Evolutionary conservation across 2,329 filamentous ascomycete species (phyloP).

Genomic region (Fusarium armeniacum): DNA sequence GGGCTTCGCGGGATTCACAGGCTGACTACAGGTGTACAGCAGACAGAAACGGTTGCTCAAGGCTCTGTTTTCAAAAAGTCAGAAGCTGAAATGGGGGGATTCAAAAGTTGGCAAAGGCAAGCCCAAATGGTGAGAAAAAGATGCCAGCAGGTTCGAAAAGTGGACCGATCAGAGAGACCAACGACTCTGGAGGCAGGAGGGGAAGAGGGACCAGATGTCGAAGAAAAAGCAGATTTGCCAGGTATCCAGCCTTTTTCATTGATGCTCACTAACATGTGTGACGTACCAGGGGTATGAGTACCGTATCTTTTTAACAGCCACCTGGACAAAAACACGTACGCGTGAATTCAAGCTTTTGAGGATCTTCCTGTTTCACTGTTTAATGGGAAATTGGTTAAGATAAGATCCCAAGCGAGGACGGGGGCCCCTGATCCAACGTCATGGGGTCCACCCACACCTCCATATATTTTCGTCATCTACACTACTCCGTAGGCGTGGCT

Average conservation of each 20-base stretch:
- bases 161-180: slow-evolving; percentile 31
- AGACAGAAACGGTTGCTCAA: slow-evolving; percentile 9
- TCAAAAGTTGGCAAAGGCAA: slow-evolving; percentile 29
- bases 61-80: not conserved
- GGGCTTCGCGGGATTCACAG: not conserved
- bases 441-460: slow-evolving; percentile 34
- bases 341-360: slow-evolving; percentile 3
- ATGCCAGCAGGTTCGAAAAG: slow-evolving; percentile 39
- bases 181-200: slow-evolving; percentile 9
- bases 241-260: not conserved
- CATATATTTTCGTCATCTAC: slow-evolving; percentile 9
- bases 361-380: slow-evolving; percentile 11
- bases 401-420: slow-evolving; percentile 20
- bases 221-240: not conserved
- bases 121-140: slow-evolving; percentile 24
- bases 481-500: not conserved
- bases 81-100: slow-evolving; percentile 14
- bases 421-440: slow-evolving; percentile 36
- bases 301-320: slow-evolving; percentile 1
- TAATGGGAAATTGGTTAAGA: slow-evolving; percentile 31
- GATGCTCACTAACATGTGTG: not conserved
- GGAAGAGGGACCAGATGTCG: slow-evolving; percentile 7
- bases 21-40: not conserved
- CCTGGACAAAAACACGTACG: slow-evolving; percentile 2
- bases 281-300: not conserved